A percentile compares a stretch with the other conserved stretches of the same genome.
phyloP scores from a whole-genome alignment of 257 asterid genomes.

The Scutellaria baicalensis region DNA sequence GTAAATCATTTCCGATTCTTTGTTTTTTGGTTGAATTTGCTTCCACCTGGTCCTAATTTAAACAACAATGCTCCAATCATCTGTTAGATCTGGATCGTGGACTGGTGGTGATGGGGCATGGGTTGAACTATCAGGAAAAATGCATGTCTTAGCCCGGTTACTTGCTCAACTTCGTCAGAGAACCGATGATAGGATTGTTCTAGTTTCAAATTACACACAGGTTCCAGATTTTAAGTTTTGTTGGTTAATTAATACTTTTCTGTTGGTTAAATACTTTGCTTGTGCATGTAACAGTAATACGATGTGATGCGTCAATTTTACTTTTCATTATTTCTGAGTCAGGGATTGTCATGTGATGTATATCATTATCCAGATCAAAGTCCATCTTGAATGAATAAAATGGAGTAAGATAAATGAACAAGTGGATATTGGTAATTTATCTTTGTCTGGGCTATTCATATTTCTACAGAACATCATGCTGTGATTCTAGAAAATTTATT shows the following conservation, averaged over 20 bases:
- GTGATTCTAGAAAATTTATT: background rate
- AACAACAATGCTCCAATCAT: slow-evolving; percentile 2
- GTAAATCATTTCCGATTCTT: slow-evolving; percentile 24
- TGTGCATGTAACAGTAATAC: background rate
- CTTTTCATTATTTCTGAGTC: background rate
- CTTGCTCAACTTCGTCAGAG: slow-evolving; percentile 83
- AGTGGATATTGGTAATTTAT: background rate
- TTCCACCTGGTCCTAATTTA: background rate
- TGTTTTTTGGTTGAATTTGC: background rate
- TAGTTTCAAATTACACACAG: slow-evolving; percentile 98
- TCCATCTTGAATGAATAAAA: background rate
- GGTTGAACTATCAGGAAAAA: slow-evolving; percentile 99
- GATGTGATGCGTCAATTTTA: background rate
- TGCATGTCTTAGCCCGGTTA: slow-evolving; percentile 90
- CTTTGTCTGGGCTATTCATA: background rate
- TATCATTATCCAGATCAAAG: background rate
- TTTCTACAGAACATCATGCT: background rate
- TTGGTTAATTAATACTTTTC: background rate
- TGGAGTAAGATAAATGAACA: background rate
- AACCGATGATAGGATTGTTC: slow-evolving; percentile 91
- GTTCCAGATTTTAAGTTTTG: slow-evolving; percentile 36
- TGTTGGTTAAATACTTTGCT: slow-evolving; percentile 1
- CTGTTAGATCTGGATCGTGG: slow-evolving; percentile 89
- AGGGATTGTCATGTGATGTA: background rate
- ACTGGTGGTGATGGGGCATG: slow-evolving; percentile 94